Base-by-base conservation (phyloP, 73 alveolate genomes). In the Paramecium octaurelia region DNA sequence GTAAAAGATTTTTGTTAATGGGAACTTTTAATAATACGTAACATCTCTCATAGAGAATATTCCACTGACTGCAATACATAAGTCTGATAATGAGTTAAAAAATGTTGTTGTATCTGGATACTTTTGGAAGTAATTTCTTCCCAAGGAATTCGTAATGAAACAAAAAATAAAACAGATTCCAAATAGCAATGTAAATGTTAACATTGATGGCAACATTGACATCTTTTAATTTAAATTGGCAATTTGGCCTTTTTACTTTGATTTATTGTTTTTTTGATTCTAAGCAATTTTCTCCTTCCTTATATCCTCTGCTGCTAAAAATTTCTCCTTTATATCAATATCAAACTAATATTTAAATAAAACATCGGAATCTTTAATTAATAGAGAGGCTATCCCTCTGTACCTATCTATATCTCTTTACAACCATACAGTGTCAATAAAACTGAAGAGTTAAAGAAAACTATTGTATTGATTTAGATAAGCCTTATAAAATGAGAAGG, bases 391-490 rank as follows among this genome's bases (percentile, higher is more conserved):
- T 80, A 80, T 80, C 12, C 91, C 91, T 48, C 73, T 42, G 44
- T 80, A 80, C 44, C 91, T 80, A 80, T 80, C 91, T 20, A 80
- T 80, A 43, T 80, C 91, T 80, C 91, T 80, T 44, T 80, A 14
- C 24, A 80, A 16, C 91, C 91, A 80, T 14, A 80, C 91, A 9
- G 14, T 9, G 21, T 80, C 91, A 6, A 80, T 80, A 21, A 43
- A 31, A 5, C 14, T 20, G 16, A 80, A 80, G 2, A 80, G 75
- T 24, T 40, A 43, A 9, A 80, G 31, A 24, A 80, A 24, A 18
- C 1, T 80, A 31, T 80, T 21, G 27, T 80, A 80, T 80, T 80
- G 11, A 31, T 40, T 46, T 46, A 43, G 20, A 44, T 44, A 80
- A 44, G 46, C 36, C 8, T 42, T 44, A 35, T 80, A 43, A 46